Base-by-base conservation (phyloP, 345 rosid genomes). In the Boechera divaricarpa region DNA sequence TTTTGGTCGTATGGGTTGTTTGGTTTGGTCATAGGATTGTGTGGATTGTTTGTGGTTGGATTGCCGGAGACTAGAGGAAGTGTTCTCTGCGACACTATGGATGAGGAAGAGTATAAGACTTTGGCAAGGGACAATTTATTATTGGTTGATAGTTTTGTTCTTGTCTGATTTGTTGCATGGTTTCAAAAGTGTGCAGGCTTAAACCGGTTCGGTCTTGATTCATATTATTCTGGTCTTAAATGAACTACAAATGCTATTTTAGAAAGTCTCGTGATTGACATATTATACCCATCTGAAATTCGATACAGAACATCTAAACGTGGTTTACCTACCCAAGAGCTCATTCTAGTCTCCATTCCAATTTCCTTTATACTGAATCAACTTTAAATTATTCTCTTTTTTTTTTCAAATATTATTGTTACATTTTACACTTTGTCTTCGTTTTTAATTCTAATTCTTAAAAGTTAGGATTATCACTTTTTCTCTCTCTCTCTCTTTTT, bases 11-110 rank as follows among this genome's bases (percentile, higher is more conserved):
- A 81, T 49, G 86, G 85, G 15, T 76, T 91, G 49, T 89, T 86
- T 18, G 97, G 92, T n/a, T 21, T 88, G 78, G 76, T 67, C 15
- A 83, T 91, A 12, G 79, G 80, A 45, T 2, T 82, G 29, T 84
- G 85, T 48, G 92, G 89, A 26, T 15, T 87, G 67, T 75, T 78
- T 70, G 90, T 74, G 28, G 6, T 86, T 15, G 80, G 78, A 1
- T 77, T 91, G 74, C 94, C 94, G 0, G 97, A 91, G 79, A 91
- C 92, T 6, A 84, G 75, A 35, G 91, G 87, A 11, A 77, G 53
- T 7, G 69, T 77, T 54, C 33, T 88, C 31, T 78, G 87, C 7
- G 89, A 89, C 58, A 86, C 92, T n/a, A 78, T 88, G 81, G 97
- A 89, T 0, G 88, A 87, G 61, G 90, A 90, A 66, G 93, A 88